These are phyloP conservation scores for Botrytis byssoidea DNA, from an alignment of 2,329 filamentous ascomycete species.

Conservation along the genomic window DNA sequence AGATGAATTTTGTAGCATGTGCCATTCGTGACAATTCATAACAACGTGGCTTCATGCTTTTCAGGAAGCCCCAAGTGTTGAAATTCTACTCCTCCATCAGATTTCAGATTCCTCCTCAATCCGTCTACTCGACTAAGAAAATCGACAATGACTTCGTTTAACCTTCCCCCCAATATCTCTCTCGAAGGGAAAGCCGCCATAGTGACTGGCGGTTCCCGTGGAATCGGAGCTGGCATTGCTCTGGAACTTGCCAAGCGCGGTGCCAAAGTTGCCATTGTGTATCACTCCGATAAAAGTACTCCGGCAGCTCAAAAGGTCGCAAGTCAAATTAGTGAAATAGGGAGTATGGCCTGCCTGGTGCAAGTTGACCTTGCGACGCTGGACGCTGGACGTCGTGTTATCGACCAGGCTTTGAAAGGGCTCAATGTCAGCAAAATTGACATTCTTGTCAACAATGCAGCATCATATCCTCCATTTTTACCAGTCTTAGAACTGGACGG, in stretches of 20 bases:
- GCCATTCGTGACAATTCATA: not conserved
- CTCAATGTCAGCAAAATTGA: slow-evolving; percentile 36
- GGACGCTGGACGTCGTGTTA: slow-evolving; percentile 39
- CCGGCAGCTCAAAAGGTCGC: slow-evolving; percentile 44
- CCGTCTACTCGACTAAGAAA: not conserved
- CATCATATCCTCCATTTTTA: not conserved
- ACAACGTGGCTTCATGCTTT: not conserved
- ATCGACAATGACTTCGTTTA: not conserved
- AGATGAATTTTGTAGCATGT: not conserved
- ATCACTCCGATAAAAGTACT: slow-evolving; percentile 44
- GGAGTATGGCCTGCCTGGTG: slow-evolving; percentile 52
- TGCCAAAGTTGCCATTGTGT: slow-evolving; percentile 57
- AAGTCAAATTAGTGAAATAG: slow-evolving; percentile 44
- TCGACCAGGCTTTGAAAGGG: not conserved
- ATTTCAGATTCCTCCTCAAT: not conserved
- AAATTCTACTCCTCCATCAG: not conserved
- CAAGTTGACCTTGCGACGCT: slow-evolving; percentile 51
- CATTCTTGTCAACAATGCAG: slow-evolving; percentile 46
- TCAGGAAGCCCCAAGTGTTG: not conserved
- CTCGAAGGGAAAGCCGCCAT: slow-evolving; percentile 25
- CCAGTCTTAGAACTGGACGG: not conserved
- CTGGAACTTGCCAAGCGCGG: slow-evolving; percentile 55
- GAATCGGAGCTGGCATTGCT: slow-evolving; percentile 58
- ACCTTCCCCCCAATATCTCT: not conserved
- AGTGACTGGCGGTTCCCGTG: slow-evolving; percentile 48